Conservation (phyloP, 805 yeast species). For the Scheffersomyces coipomensis region DNA sequence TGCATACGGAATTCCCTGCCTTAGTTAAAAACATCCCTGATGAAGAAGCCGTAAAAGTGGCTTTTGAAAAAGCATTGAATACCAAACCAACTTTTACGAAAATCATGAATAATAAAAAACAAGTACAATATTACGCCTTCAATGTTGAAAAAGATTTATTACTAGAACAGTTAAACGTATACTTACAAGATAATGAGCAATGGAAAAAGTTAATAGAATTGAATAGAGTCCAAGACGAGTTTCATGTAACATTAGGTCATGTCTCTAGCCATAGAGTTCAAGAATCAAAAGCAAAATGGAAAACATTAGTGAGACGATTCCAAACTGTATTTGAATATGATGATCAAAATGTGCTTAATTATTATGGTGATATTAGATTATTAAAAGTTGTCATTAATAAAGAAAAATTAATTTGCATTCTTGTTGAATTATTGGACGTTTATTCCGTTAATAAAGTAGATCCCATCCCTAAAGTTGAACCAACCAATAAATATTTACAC, state of each 20-base stretch:
- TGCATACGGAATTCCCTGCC: conserved; percentile 44
- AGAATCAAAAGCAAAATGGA: conserved; percentile 20
- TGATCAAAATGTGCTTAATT: conserved; percentile 9
- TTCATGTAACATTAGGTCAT: conserved; percentile 73
- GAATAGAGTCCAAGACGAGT: conserved; percentile 47
- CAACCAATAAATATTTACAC: conserved; percentile 41
- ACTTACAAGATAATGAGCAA: conserved; percentile 7
- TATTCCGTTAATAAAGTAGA: conserved; percentile 1
- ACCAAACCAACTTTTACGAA: conserved; percentile 52
- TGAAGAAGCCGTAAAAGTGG: conserved; percentile 37
- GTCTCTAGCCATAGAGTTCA: conserved; percentile 8
- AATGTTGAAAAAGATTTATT: conserved; percentile 2
- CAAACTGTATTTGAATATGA: conserved; percentile 8
- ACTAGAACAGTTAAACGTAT: conserved; percentile 2
- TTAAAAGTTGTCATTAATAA: conserved; percentile 47
- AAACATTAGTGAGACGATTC: conserved; percentile 10
- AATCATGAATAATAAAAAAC: conserved; percentile 20
- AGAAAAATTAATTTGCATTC: conserved; percentile 50
- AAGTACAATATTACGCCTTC: conserved; percentile 4
- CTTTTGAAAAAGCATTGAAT: conserved; percentile 51
- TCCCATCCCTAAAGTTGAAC: conserved; percentile 4
- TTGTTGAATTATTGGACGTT: conserved; percentile 27
- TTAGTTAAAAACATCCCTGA: conserved; percentile 32
- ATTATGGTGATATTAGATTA: conserved; percentile 40
- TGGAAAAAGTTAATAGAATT: conserved; percentile 24